Percentiles rank a stretch among this genome's conserved stretches.
Conservation (phyloP, 345 rosid species). For the Eucalyptus regnans region DNA sequence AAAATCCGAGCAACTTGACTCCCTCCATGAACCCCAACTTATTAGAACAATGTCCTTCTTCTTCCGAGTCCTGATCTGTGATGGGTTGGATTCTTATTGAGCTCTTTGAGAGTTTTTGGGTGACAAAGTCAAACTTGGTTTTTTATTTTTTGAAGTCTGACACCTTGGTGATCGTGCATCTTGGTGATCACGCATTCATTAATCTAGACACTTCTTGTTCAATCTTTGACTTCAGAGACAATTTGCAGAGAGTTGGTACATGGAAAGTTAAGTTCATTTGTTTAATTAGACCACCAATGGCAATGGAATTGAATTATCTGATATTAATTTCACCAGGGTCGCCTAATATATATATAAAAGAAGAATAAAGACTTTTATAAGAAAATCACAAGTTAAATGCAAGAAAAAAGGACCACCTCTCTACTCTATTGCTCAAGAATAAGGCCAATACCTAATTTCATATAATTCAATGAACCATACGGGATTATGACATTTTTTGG, state of each 20-base stretch:
- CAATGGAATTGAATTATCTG: neutral
- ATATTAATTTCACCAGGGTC: neutral
- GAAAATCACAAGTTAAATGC: neutral
- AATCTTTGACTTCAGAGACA: neutral
- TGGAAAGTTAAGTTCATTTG: neutral
- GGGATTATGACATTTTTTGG: neutral
- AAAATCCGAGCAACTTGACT: constrained; percentile 13
- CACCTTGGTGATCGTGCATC: neutral
- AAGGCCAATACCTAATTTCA: neutral
- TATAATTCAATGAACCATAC: neutral
- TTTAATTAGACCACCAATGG: neutral
- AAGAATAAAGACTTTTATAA: neutral
- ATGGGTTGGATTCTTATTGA: neutral
- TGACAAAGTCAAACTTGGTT: neutral
- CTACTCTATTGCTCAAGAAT: neutral
- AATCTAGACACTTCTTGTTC: neutral
- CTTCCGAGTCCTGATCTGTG: neutral
- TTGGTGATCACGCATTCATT: neutral
- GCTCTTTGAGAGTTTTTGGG: neutral
- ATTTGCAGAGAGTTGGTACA: neutral
- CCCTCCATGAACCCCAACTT: neutral
- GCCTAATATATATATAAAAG: neutral
- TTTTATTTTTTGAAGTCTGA: neutral
- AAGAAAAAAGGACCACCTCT: neutral
- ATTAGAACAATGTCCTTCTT: neutral